Base-by-base conservation (phyloP, 129 eudicot species). In the Centella asiatica region DNA sequence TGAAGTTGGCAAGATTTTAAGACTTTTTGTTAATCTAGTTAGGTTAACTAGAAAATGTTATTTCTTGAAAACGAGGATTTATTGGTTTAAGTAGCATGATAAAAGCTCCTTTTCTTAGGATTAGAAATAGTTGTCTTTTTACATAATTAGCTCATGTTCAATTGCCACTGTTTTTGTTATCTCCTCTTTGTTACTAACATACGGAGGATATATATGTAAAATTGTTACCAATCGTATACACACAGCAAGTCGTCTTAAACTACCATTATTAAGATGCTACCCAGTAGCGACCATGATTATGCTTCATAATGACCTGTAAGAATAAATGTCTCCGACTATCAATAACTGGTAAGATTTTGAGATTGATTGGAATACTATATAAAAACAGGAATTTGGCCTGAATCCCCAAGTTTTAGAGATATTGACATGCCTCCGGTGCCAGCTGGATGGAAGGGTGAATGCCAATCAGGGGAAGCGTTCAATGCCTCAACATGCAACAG, bases 321-420 rank as follows among this genome's bases (percentile, higher is more conserved):
- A 24, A 62, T 27, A 29, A 10, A n/a, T 60, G 47, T 20, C 49
- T 64, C 33, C 44, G 15, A 22, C 33, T 25, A 12, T 48, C 8
- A 15, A 50, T 27, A 20, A 32, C 49, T 45, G 25, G 52, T 58
- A 56, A 60, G 66, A 61, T 44, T 42, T 59, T 74, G 59, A 27
- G 49, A 45, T 56, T 62, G 4, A 68, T 29, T 12, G 15, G 23
- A 59, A 67, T 14, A 26, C 11, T 0, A 65, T 59, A 19, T 39
- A 44, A 60, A n/a, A 13, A 37, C 79, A 82, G 95, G 97, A 60
- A 82, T 89, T 69, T 89, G 97, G 97, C 97, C 97, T n/a, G 97
- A 89, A 74, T 85, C 90, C 4, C 81, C 87, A 34, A 85, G 97
- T 78, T 89, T 85, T 76, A 73, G 83, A 44, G 97, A 89, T 49